Percentiles rank a stretch among this genome's conserved stretches.
Conservation (phyloP, 768 basidiomycete species). For the Podaxis sp. region DNA sequence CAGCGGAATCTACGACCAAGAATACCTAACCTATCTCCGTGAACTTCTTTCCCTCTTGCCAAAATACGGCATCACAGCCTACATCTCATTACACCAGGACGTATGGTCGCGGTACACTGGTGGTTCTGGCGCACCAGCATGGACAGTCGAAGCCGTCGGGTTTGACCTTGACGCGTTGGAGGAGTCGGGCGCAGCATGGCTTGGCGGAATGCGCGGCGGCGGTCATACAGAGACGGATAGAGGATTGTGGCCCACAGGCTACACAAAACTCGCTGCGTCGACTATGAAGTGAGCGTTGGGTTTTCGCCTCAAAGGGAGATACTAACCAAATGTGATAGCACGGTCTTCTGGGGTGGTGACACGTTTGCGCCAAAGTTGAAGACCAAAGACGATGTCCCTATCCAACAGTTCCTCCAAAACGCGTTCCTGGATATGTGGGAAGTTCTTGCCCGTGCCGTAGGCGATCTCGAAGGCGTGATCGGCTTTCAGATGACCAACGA, state of each 20-base stretch:
- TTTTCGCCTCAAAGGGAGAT: background rate
- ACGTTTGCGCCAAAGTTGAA: conserved; percentile 77
- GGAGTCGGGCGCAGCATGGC: conserved; percentile 84
- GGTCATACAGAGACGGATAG: conserved; percentile 77
- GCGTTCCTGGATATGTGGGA: conserved; percentile 81
- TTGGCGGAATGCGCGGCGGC: conserved; percentile 74
- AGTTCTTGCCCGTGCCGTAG: conserved; percentile 62
- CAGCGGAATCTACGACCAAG: conserved; percentile 82
- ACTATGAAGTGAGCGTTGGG: conserved; percentile 77
- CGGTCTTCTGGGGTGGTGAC: conserved; percentile 92
- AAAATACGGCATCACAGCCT: conserved; percentile 69
- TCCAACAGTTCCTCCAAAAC: conserved; percentile 83
- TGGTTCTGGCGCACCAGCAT: conserved; percentile 94
- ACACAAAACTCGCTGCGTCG: conserved; percentile 88
- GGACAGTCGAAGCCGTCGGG: conserved; percentile 87
- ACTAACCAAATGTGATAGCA: conserved; percentile 43
- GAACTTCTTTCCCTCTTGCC: conserved; percentile 67
- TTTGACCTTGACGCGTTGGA: conserved; percentile 83
- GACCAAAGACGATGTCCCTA: conserved; percentile 51
- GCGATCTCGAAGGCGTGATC: conserved; percentile 74
- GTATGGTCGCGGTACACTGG: conserved; percentile 96
- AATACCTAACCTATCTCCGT: conserved; percentile 81
- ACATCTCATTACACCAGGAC: conserved; percentile 88
- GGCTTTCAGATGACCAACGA: conserved; percentile 98
- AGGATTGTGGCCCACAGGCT: conserved; percentile 92